These are phyloP conservation scores for Neofusicoccum kwambonambiense DNA, from an alignment of 2,329 filamentous ascomycete species.

Conservation along the genomic window DNA sequence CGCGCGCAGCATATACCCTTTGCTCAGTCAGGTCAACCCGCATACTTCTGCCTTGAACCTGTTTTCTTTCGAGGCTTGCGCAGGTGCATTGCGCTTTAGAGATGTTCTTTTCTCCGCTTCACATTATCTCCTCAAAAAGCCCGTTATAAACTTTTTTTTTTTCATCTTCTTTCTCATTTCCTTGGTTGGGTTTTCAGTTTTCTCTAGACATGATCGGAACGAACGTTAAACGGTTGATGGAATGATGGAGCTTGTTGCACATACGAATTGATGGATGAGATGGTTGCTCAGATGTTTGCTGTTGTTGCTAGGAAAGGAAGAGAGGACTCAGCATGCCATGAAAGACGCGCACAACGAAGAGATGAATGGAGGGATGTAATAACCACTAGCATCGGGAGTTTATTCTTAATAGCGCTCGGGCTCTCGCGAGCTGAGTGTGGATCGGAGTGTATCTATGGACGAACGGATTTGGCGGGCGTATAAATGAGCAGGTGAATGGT, in stretches of 20 bases:
- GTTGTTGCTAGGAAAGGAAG: background rate
- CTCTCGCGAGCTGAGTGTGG: background rate
- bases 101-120: background rate
- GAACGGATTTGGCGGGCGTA: background rate
- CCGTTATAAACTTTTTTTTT: background rate
- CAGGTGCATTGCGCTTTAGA: background rate
- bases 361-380: background rate
- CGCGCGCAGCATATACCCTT: conserved; percentile 9
- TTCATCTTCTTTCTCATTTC: background rate
- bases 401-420: conserved; percentile 3
- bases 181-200: background rate
- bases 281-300: background rate
- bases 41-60: background rate
- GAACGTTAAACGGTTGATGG: background rate
- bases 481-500: background rate
- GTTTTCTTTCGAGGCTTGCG: background rate
- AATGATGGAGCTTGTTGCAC: background rate
- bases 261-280: conserved; percentile 9
- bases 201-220: conserved; percentile 2
- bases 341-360: background rate
- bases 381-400: background rate
- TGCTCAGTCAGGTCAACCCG: background rate
- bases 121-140: background rate
- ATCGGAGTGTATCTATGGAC: background rate
- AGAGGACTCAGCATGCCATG: background rate